These are phyloP conservation scores for Crithidia brevicula DNA, from an alignment of 208 protist genomes.

Conservation along the genomic window DNA sequence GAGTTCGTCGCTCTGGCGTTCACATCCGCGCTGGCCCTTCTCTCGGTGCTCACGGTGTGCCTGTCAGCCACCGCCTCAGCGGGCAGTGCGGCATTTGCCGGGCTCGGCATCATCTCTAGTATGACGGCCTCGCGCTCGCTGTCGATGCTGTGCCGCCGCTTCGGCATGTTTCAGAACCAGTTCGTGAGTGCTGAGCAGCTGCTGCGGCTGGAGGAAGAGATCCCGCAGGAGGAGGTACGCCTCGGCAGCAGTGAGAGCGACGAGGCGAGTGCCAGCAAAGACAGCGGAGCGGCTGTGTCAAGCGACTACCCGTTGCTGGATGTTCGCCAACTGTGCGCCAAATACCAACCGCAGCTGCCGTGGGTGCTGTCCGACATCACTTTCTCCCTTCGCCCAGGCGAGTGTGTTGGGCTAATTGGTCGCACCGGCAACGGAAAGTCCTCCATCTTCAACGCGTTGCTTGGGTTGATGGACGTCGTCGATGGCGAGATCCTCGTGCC, in stretches of 20 bases:
- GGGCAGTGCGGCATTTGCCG: constrained; percentile 55
- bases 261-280: background rate
- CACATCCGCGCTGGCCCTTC: constrained; percentile 55
- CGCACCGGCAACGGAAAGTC: constrained; percentile 88
- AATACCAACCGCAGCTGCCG: constrained; percentile 71
- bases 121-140: constrained; percentile 60
- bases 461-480: constrained; percentile 90
- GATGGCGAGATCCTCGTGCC: constrained; percentile 50
- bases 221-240: constrained; percentile 31
- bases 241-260: constrained; percentile 7
- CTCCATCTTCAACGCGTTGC: constrained; percentile 78
- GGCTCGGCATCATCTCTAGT: constrained; percentile 65
- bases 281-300: constrained; percentile 3
- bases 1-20: constrained; percentile 75
- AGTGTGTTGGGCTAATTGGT: constrained; percentile 79
- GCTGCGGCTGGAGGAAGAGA: constrained; percentile 50
- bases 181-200: constrained; percentile 81
- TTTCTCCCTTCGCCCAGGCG: constrained; percentile 49
- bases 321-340: constrained; percentile 59
- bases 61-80: constrained; percentile 35
- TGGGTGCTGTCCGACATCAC: constrained; percentile 73
- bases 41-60: constrained; percentile 62
- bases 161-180: constrained; percentile 78
- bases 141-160: constrained; percentile 63
- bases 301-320: constrained; percentile 46